phyloP scores from a whole-genome alignment of 1,139 yeast species.

The Taphrina communis region DNA sequence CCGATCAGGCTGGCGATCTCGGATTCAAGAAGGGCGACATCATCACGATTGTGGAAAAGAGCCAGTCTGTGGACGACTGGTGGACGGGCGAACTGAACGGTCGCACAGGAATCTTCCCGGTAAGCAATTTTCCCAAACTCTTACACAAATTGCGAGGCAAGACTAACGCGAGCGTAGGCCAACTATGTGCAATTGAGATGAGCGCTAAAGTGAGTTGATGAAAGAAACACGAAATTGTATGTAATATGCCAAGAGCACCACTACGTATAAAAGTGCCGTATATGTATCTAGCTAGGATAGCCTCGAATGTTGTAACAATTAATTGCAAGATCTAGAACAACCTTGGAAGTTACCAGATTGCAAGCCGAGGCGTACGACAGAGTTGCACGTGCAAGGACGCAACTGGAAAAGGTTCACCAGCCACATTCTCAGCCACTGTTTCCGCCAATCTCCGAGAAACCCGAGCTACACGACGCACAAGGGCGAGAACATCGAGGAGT shows the following conservation, averaged over 20 bases:
- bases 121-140: conserved; percentile 54
- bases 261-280: too few species aligned
- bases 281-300: too few species aligned
- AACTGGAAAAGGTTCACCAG: conserved; percentile 5
- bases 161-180: conserved; percentile 11
- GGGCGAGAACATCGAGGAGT: neutral
- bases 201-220: neutral
- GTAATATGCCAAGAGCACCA: too few species aligned
- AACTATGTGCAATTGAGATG: conserved; percentile 21
- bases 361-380: neutral
- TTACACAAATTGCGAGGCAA: neutral
- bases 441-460: neutral
- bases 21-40: conserved; percentile 94
- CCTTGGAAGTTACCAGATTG: neutral
- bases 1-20: conserved; percentile 89
- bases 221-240: neutral
- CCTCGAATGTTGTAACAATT: too few species aligned
- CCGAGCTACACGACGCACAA: neutral
- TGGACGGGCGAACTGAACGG: conserved; percentile 95
- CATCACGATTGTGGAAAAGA: conserved; percentile 81
- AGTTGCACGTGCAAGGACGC: neutral
- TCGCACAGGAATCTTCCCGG: conserved; percentile 90
- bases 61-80: conserved; percentile 93
- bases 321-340: too few species aligned
- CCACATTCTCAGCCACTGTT: conserved; percentile 1